Conservation (phyloP, 768 basidiomycete species). For the Trametes cingulata region DNA sequence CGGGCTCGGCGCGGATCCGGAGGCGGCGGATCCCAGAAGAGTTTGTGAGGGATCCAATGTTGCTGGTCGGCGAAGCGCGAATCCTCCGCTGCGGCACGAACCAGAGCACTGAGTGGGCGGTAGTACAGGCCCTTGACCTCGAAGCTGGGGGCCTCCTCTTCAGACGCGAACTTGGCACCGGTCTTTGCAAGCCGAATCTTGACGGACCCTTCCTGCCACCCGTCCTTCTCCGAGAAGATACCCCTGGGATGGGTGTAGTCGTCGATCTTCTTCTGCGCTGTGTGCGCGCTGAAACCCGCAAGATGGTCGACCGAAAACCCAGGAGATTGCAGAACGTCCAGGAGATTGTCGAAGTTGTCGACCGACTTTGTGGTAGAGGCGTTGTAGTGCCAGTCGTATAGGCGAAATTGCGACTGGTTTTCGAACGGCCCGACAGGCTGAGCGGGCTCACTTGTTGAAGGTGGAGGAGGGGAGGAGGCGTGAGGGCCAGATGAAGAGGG, state of each 20-base stretch:
- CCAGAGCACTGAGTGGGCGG: conserved; percentile 17
- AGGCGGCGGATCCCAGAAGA: not conserved
- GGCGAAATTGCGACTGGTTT: conserved; percentile 26
- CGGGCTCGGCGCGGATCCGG: not conserved
- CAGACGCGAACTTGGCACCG: conserved; percentile 4
- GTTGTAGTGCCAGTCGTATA: conserved; percentile 33
- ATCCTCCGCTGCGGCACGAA: not conserved
- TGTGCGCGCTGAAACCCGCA: not conserved
- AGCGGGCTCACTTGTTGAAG: no score
- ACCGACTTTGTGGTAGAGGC: conserved; percentile 30
- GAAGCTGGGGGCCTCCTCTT: conserved; percentile 32
- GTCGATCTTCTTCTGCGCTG: conserved; percentile 15
- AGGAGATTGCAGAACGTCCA: not conserved
- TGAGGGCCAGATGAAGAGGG: not conserved
- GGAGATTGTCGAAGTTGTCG: conserved; percentile 29
- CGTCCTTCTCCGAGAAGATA: conserved; percentile 16
- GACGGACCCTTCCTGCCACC: conserved; percentile 20
- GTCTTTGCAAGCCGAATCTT: conserved; percentile 28
- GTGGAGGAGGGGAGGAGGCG: no score
- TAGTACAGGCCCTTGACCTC: conserved; percentile 32
- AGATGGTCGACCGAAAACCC: not conserved
- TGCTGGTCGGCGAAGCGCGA: not conserved
- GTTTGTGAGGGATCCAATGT: not conserved
- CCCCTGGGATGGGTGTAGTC: not conserved
- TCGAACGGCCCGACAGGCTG: conserved; percentile 6